Percentiles rank a stretch among this genome's conserved stretches.
phyloP scores from a whole-genome alignment of 1,139 yeast genomes.

The Scheffersomyces segobiensis region DNA sequence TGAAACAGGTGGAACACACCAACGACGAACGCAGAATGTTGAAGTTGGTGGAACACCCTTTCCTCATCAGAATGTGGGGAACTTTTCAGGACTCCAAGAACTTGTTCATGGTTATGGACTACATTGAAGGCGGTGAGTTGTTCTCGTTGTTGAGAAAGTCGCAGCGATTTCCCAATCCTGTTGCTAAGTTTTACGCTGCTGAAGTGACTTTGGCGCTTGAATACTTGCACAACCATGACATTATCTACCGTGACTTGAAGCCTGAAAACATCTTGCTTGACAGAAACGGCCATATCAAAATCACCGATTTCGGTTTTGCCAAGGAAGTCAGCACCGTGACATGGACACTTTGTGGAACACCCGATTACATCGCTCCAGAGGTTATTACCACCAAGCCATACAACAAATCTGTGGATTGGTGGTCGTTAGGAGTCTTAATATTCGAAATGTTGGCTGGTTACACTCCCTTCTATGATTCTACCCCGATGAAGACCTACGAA shows the following conservation, averaged over 20 bases:
- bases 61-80: slow-evolving; percentile 65
- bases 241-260: slow-evolving; percentile 60
- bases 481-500: slow-evolving; percentile 64
- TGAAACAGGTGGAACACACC: slow-evolving; percentile 65
- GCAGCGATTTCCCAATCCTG: slow-evolving; percentile 63
- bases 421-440: slow-evolving; percentile 61
- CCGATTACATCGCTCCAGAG: slow-evolving; percentile 66
- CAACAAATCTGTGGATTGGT: slow-evolving; percentile 65
- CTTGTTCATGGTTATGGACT: slow-evolving; percentile 63
- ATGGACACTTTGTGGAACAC: slow-evolving; percentile 64
- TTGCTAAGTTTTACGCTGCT: slow-evolving; percentile 64
- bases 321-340: slow-evolving; percentile 61
- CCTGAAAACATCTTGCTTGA: slow-evolving; percentile 62
- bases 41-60: slow-evolving; percentile 58
- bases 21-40: slow-evolving; percentile 61
- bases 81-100: slow-evolving; percentile 59
- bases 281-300: slow-evolving; percentile 58
- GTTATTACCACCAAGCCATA: slow-evolving; percentile 63
- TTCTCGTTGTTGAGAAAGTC: slow-evolving; percentile 57
- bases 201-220: slow-evolving; percentile 60
- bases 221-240: slow-evolving; percentile 57
- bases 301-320: slow-evolving; percentile 65
- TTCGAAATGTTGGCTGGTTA: slow-evolving; percentile 65
- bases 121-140: slow-evolving; percentile 63
- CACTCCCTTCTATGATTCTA: slow-evolving; percentile 61